These are phyloP conservation scores for Glomus cerebriforme DNA, from an alignment of 192 early-diverging fungal species.

Conservation along the genomic window DNA sequence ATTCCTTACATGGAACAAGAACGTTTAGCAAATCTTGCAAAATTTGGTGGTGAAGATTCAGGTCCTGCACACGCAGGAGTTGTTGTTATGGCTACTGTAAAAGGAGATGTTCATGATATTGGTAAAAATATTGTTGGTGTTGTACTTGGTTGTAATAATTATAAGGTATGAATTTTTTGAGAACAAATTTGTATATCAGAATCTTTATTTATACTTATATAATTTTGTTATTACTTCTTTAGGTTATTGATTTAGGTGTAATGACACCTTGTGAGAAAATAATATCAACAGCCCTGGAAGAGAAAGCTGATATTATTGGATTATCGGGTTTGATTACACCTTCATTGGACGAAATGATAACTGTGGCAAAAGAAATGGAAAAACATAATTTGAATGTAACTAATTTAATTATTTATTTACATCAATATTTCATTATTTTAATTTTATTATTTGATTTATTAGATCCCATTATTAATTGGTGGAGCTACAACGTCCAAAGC, in stretches of 20 bases:
- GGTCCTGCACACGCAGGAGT: conserved; percentile 86
- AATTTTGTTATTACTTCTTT: background rate
- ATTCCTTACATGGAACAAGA: conserved; percentile 95
- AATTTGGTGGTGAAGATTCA: conserved; percentile 52
- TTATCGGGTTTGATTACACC: conserved; percentile 93
- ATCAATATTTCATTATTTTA: background rate
- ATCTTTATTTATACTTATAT: background rate
- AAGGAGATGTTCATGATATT: conserved; percentile 98
- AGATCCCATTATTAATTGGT: conserved; percentile 89
- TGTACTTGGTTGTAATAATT: conserved; percentile 97
- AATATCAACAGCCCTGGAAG: conserved; percentile 80
- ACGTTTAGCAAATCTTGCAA: conserved; percentile 70
- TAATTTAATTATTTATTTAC: background rate
- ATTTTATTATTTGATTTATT: background rate
- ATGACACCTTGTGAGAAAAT: conserved; percentile 96
- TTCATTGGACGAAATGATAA: conserved; percentile 96
- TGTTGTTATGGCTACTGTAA: conserved; percentile 92
- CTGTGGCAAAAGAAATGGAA: conserved; percentile 92
- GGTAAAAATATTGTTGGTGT: conserved; percentile 98
- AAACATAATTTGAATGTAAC: conserved; percentile 69
- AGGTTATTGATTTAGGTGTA: conserved; percentile 90
- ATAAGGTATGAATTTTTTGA: conserved; percentile 44
- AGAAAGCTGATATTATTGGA: conserved; percentile 93
- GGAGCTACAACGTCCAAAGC: conserved; percentile 96
- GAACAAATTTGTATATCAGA: no score